Conservation (phyloP, 1,139 yeast genomes). For the Spathaspora sp. region DNA sequence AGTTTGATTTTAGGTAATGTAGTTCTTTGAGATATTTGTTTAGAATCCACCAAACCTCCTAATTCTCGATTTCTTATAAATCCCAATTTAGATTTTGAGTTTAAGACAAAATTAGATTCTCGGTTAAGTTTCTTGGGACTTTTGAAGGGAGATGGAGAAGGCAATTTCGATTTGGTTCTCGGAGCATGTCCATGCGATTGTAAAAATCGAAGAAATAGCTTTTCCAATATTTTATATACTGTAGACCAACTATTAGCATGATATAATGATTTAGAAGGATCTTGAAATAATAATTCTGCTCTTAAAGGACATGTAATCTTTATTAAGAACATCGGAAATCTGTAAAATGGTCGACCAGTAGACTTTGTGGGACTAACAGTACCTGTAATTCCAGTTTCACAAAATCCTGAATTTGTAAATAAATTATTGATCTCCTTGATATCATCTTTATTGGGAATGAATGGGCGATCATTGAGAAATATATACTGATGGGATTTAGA, state of each 20-base stretch:
- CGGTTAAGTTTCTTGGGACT: slow-evolving; percentile 10
- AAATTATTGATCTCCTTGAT: slow-evolving; percentile 24
- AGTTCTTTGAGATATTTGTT: neutral
- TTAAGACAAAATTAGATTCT: slow-evolving; percentile 8
- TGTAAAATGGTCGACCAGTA: slow-evolving; percentile 10
- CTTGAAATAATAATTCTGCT: slow-evolving; percentile 40
- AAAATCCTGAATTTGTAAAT: slow-evolving; percentile 18
- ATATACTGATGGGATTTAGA: slow-evolving; percentile 46
- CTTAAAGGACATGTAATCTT: slow-evolving; percentile 27
- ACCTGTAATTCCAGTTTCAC: neutral
- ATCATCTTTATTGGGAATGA: slow-evolving; percentile 21
- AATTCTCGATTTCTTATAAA: slow-evolving; percentile 8
- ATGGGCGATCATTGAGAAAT: slow-evolving; percentile 43
- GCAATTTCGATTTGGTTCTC: neutral
- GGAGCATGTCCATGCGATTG: slow-evolving; percentile 20
- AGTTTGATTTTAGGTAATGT: neutral
- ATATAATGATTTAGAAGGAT: slow-evolving; percentile 35
- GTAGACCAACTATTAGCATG: slow-evolving; percentile 23
- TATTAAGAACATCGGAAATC: slow-evolving; percentile 40
- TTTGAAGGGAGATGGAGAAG: slow-evolving; percentile 7
- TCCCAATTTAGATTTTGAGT: slow-evolving; percentile 10
- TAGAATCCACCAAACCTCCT: slow-evolving; percentile 7
- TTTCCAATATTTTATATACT: slow-evolving; percentile 29
- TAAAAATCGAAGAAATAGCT: slow-evolving; percentile 27
- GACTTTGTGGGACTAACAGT: slow-evolving; percentile 6